Evolutionary conservation across 306 rosid genomes (phyloP).

Genomic region (Psophocarpus tetragonolobus): DNA sequence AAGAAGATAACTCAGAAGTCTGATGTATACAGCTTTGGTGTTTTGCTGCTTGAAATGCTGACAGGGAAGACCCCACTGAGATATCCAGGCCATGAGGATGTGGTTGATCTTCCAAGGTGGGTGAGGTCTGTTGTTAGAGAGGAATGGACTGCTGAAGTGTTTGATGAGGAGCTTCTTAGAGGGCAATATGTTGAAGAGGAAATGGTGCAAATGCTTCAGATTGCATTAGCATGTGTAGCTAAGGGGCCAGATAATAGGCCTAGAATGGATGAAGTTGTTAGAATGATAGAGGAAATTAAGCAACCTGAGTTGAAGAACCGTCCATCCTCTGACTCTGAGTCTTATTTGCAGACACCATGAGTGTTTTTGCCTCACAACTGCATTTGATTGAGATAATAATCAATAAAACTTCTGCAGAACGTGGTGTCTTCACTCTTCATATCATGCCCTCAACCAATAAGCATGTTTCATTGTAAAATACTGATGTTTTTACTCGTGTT

Average conservation of each 20-base stretch:
- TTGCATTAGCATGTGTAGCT: constrained; percentile 65
- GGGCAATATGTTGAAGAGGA: constrained; percentile 70
- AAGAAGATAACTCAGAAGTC: constrained; percentile 64
- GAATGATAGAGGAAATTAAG: constrained; percentile 67
- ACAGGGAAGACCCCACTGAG: constrained; percentile 68
- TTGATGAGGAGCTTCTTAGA: constrained; percentile 69
- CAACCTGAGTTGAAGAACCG: constrained; percentile 54
- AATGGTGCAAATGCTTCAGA: constrained; percentile 87
- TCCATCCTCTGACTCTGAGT: constrained; percentile 67
- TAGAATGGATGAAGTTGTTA: constrained; percentile 55
- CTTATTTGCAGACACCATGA: constrained; percentile 57
- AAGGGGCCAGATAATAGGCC: constrained; percentile 71
- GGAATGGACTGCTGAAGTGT: constrained; percentile 92
- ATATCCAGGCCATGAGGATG: constrained; percentile 57
- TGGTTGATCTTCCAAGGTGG: constrained; percentile 84
- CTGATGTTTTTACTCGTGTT: constrained; percentile 30
- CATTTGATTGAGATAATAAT: neutral
- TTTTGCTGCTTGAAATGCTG: constrained; percentile 75
- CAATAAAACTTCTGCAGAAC: neutral
- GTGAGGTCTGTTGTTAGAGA: constrained; percentile 81
- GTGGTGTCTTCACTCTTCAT: neutral
- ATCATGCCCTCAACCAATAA: constrained; percentile 34
- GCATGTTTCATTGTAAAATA: constrained; percentile 32
- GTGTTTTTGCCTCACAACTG: neutral
- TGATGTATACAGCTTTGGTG: constrained; percentile 81